Base-by-base conservation (phyloP, 768 basidiomycete species). In the Cytidiella melzeri region DNA sequence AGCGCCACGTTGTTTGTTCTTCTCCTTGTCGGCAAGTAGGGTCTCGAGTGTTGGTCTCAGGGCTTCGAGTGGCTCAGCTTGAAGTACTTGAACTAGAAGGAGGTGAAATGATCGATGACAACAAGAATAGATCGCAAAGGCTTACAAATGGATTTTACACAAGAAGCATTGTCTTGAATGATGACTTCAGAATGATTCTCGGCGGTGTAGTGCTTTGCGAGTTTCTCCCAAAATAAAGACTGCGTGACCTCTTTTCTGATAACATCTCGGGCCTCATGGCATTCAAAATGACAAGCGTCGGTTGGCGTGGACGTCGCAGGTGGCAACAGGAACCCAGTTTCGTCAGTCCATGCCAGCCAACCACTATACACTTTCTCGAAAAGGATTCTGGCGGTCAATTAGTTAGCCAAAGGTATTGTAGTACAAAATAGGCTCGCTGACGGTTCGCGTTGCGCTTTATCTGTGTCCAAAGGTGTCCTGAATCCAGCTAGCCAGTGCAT, bases 1-100 rank as follows among this genome's bases (percentile, higher is more conserved):
- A 7, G 88, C 83, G 2, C 88, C 91, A 25, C 92, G 75, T 61
- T 91, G 91, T 67, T 92, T 90, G 67, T 94, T 86, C 52, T 89
- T 84, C 55, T 88, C 82, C 53, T 84, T 79, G 58, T 88, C 77
- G 7, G 66, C 63, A 18, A 92, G 68, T n/a, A 87, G 66, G 26
- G 72, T 72, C 47, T 84, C 82, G 30, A 91, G 61, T 1, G 78
- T 74, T 0, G 82, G 81, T 51, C 70, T 75, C 51, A 90, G 68
- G 0, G 72, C 72, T 47, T 79, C 73, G 47, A 89, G 78, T 1
- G 87, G 82, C 47, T 78, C 79, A 55, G 84, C 81, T 57, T 84
- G 85, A n/a, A 87, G 73, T 15, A 92, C 61, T 71, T 93, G 90
- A 61, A 87, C 83, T 87, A 52, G 36, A 52, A 50, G 63, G 44